These are phyloP conservation scores for Platanus orientalis DNA, from an alignment of 164 flowering plant genomes.

Conservation along the genomic window DNA sequence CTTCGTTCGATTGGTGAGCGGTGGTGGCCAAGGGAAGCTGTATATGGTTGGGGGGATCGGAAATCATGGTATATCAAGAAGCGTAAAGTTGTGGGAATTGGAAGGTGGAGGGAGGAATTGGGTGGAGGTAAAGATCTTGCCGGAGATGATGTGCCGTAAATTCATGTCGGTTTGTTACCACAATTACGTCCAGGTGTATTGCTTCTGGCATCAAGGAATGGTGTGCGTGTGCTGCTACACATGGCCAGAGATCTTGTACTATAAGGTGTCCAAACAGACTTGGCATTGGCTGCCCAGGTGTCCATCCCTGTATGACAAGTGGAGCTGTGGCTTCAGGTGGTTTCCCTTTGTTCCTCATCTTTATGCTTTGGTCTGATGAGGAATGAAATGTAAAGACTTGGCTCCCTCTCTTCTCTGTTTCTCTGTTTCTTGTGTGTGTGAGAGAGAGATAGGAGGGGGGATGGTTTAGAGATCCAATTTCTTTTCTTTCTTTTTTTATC, in stretches of 20 bases:
- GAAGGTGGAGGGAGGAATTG: conserved; percentile 23
- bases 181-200: conserved; percentile 67
- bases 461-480: too few relatives aligned
- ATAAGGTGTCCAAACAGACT: conserved; percentile 45
- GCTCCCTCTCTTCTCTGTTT: too few relatives aligned
- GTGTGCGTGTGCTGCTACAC: conserved; percentile 69
- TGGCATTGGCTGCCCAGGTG: conserved; percentile 87
- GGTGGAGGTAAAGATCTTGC: conserved; percentile 45
- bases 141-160: conserved; percentile 63
- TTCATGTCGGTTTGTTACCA: conserved; percentile 67
- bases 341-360: conserved; percentile 69
- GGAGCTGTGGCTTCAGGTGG: conserved; percentile 83
- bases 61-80: conserved; percentile 55
- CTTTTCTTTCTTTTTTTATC: too few relatives aligned
- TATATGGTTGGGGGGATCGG: conserved; percentile 69
- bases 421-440: too few relatives aligned
- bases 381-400: too few relatives aligned
- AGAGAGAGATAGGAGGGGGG: too few relatives aligned
- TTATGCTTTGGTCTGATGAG: conserved; percentile 40
- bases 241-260: conserved; percentile 82
- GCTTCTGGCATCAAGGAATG: conserved; percentile 64
- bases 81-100: conserved; percentile 56
- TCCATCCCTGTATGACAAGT: conserved; percentile 63
- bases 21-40: conserved; percentile 31
- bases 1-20: conserved; percentile 45